phyloP scores from a whole-genome alignment of 495 filamentous ascomycete genomes.

The Annulohypoxylon moriforme region DNA sequence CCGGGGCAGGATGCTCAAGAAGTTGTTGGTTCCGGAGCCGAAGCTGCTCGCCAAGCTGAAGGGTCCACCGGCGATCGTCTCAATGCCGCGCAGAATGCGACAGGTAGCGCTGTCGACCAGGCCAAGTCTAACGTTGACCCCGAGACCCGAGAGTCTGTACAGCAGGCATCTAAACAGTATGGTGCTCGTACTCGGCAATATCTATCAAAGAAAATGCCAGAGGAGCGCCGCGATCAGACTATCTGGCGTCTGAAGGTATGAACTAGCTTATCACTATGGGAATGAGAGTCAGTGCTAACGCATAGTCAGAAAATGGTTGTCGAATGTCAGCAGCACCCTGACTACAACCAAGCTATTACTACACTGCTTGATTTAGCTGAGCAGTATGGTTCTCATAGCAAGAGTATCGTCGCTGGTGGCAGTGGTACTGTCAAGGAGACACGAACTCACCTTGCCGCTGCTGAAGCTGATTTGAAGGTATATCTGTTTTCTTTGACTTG shows the following conservation, averaged over 20 bases:
- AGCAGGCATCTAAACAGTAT: constrained; percentile 52
- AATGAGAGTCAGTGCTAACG: constrained; percentile 24
- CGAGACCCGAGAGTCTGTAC: constrained; percentile 59
- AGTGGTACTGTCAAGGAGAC: constrained; percentile 76
- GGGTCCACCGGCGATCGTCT: constrained; percentile 64
- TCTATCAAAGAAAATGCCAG: constrained; percentile 82
- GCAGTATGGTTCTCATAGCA: constrained; percentile 82
- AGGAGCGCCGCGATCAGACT: constrained; percentile 93
- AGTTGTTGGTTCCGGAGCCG: constrained; percentile 49
- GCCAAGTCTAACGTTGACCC: constrained; percentile 57
- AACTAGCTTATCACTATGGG: neutral
- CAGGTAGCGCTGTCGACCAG: constrained; percentile 62
- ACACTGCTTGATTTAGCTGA: constrained; percentile 87
- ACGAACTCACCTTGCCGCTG: constrained; percentile 70
- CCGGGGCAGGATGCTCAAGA: constrained; percentile 66
- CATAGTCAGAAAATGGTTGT: constrained; percentile 83
- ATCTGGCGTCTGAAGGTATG: constrained; percentile 85
- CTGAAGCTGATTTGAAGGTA: constrained; percentile 85
- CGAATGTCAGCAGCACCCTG: constrained; percentile 92
- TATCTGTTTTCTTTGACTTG: constrained; percentile 24
- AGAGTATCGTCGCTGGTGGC: constrained; percentile 69
- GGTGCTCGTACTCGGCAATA: constrained; percentile 75
- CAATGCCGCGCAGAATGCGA: constrained; percentile 61
- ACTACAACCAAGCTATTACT: constrained; percentile 89
- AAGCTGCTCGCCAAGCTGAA: constrained; percentile 58